phyloP scores from a whole-genome alignment of 139 green algal species.

The Mesostigma viride region DNA sequence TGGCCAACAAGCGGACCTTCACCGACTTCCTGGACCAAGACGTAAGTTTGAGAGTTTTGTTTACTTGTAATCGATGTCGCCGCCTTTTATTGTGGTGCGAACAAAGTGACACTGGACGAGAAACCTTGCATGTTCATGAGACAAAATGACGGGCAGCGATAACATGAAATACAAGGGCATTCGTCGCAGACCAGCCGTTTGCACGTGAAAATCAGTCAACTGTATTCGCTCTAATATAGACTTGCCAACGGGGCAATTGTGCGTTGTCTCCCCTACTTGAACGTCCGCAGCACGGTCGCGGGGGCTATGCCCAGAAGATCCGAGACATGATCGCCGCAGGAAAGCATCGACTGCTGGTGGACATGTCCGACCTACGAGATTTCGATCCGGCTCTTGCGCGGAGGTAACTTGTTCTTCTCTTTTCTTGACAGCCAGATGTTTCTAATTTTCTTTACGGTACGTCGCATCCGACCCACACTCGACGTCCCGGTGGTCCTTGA shows the following conservation, averaged over 20 bases:
- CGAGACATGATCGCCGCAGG: conserved; percentile 16
- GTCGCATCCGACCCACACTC: background rate
- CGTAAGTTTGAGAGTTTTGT: background rate
- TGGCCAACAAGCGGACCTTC: conserved; percentile 3
- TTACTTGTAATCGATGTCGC: background rate
- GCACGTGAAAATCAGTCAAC: background rate
- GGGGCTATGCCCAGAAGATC: conserved; percentile 33
- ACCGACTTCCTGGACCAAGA: background rate
- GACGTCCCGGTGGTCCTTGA: background rate
- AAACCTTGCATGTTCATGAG: background rate
- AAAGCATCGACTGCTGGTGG: conserved; percentile 46
- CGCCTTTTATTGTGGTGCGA: background rate
- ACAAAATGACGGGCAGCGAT: background rate
- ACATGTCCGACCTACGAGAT: conserved; percentile 54
- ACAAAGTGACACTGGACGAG: background rate
- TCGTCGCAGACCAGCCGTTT: background rate
- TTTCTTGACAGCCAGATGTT: conserved; percentile 3
- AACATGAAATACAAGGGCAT: background rate
- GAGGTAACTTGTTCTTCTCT: conserved; percentile 8
- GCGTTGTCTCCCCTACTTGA: background rate
- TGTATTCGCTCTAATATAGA: background rate
- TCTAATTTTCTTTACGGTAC: background rate
- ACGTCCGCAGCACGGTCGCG: conserved; percentile 25
- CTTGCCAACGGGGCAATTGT: background rate
- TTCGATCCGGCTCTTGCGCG: conserved; percentile 53